phyloP scores from a whole-genome alignment of 345 rosid species.

The Clarkia xantiana region DNA sequence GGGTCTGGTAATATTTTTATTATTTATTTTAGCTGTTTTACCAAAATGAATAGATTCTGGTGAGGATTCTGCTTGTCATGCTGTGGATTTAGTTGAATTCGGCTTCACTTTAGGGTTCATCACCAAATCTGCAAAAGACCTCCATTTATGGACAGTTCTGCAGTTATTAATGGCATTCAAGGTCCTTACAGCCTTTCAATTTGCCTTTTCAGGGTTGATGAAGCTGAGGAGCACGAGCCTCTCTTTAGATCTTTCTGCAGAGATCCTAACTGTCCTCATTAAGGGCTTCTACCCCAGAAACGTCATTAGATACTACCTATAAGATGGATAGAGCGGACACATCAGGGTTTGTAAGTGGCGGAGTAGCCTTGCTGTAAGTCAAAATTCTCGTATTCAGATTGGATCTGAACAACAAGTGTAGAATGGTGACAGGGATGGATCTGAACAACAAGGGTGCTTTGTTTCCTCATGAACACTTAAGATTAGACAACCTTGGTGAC shows the following conservation, averaged over 20 bases:
- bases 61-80: no score
- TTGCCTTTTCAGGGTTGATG: slow-evolving; percentile 30
- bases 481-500: slow-evolving; percentile 44
- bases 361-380: slow-evolving; percentile 4
- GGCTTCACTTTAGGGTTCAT: no score
- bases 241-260: slow-evolving; percentile 21
- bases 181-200: no score
- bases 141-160: no score
- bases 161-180: no score
- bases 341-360: slow-evolving; percentile 87
- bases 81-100: no score
- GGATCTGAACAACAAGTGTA: no score
- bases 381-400: no score
- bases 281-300: slow-evolving; percentile 45
- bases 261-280: slow-evolving; percentile 17
- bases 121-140: no score
- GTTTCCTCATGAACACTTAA: slow-evolving; percentile 26
- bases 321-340: slow-evolving; percentile 82
- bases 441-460: slow-evolving; percentile 30
- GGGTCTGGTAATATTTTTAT: no score
- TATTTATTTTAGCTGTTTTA: no score
- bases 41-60: no score
- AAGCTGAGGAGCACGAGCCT: slow-evolving; percentile 30
- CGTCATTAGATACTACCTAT: slow-evolving; percentile 26
- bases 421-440: slow-evolving; percentile 38